A percentile compares a stretch with the other conserved stretches of the same genome.
phyloP scores from a whole-genome alignment of 352 stramenopile species.

The Globisporangium mamillatum region DNA sequence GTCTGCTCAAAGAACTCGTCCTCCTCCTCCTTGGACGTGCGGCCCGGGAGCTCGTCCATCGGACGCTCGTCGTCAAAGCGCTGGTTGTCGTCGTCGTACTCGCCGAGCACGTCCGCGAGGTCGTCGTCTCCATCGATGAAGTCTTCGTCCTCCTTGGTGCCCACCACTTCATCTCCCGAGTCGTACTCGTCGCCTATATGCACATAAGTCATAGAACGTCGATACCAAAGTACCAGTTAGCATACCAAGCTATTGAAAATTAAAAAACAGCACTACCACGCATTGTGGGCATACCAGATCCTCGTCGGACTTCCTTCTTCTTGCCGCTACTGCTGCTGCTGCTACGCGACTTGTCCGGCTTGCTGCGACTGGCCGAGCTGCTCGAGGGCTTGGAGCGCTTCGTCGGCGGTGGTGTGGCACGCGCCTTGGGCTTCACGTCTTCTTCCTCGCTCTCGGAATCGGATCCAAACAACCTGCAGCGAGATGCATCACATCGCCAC shows the following conservation, averaged over 20 bases:
- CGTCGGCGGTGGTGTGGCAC: conserved; percentile 32
- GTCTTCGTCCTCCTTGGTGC: conserved; percentile 78
- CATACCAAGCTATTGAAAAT: neutral
- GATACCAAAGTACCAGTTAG: neutral
- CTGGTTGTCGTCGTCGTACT: conserved; percentile 76
- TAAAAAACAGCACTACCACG: neutral
- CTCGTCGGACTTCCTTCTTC: conserved; percentile 11
- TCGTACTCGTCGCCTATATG: conserved; percentile 74
- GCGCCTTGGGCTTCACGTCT: conserved; percentile 40
- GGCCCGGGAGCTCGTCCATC: conserved; percentile 34
- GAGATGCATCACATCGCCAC: neutral
- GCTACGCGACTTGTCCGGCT: conserved; percentile 9
- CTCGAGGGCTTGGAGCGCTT: conserved; percentile 47
- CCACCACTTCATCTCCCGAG: conserved; percentile 73
- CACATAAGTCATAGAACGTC: too few species aligned
- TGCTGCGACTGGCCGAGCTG: conserved; percentile 11
- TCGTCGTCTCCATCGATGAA: conserved; percentile 89
- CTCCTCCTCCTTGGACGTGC: conserved; percentile 33
- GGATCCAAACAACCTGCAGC: conserved; percentile 74
- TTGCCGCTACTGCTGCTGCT: conserved; percentile 1
- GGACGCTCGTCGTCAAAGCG: conserved; percentile 83
- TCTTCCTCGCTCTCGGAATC: conserved; percentile 86
- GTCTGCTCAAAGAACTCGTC: conserved; percentile 81
- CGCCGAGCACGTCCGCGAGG: conserved; percentile 72
- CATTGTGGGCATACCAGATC: conserved; percentile 18